phyloP scores from a whole-genome alignment of 352 stramenopile species.

The Globisporangium iwayamae region DNA sequence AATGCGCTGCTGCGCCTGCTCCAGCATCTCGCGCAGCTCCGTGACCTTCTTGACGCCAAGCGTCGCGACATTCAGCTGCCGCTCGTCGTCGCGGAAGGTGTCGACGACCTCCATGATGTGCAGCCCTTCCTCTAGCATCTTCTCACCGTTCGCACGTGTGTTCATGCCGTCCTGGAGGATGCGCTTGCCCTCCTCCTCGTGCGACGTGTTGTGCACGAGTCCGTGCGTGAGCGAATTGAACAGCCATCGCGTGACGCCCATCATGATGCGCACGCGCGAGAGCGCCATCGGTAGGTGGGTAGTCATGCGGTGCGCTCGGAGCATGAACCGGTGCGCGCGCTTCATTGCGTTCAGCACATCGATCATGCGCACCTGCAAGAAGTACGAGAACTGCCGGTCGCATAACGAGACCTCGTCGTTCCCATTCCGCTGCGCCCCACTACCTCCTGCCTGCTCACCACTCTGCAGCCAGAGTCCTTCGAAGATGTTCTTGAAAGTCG shows the following conservation, averaged over 20 bases:
- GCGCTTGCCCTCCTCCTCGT: conserved; percentile 61
- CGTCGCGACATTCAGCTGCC: conserved; percentile 49
- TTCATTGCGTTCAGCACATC: conserved; percentile 64
- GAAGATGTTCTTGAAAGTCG: conserved; percentile 72
- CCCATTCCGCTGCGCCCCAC: background rate
- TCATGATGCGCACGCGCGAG: conserved; percentile 45
- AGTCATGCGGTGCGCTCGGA: conserved; percentile 37
- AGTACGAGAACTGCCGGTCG: conserved; percentile 78
- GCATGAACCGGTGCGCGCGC: conserved; percentile 51
- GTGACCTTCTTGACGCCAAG: conserved; percentile 56
- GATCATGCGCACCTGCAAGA: conserved; percentile 72
- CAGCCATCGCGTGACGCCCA: conserved; percentile 62
- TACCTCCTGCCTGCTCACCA: conserved; percentile 6
- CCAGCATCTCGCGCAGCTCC: conserved; percentile 49
- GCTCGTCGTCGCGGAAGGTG: conserved; percentile 38
- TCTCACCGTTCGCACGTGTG: conserved; percentile 47
- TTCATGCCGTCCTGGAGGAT: conserved; percentile 62
- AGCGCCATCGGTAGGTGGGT: conserved; percentile 26
- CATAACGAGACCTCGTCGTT: conserved; percentile 32
- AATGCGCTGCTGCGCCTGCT: conserved; percentile 39
- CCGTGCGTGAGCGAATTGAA: conserved; percentile 67
- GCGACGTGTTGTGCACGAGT: conserved; percentile 52
- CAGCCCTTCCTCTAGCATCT: conserved; percentile 40
- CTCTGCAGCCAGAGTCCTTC: conserved; percentile 70
- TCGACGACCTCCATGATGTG: conserved; percentile 36